These are phyloP conservation scores for Thelephora aurantiotincta DNA, from an alignment of 768 basidiomycete species.

Conservation along the genomic window DNA sequence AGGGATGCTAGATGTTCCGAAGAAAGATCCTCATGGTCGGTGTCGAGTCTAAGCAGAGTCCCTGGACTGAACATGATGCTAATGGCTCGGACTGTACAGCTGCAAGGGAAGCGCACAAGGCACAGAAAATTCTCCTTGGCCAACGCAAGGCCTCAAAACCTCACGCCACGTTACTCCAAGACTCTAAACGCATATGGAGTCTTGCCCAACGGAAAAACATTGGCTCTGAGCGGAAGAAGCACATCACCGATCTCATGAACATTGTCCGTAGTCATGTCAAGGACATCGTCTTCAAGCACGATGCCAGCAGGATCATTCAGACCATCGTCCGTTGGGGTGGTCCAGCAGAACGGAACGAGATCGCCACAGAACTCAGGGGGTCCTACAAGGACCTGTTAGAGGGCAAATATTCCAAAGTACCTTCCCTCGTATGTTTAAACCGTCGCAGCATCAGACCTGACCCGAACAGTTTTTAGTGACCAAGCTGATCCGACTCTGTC, in stretches of 20 bases:
- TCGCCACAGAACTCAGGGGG: constrained; percentile 76
- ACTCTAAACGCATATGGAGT: constrained; percentile 71
- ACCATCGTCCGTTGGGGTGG: constrained; percentile 73
- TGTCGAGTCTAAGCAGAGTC: constrained; percentile 4
- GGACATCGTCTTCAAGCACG: constrained; percentile 83
- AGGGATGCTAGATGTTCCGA: constrained; percentile 14
- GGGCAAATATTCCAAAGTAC: constrained; percentile 83
- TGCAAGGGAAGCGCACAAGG: constrained; percentile 55
- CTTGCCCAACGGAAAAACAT: constrained; percentile 62
- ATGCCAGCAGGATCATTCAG: constrained; percentile 78
- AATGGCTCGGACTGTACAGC: constrained; percentile 23
- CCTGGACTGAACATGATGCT: not conserved
- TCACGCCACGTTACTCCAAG: constrained; percentile 49
- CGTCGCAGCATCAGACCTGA: not conserved
- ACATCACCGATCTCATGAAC: constrained; percentile 60
- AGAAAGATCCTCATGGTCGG: constrained; percentile 50
- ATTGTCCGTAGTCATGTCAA: constrained; percentile 70
- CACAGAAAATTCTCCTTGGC: constrained; percentile 48
- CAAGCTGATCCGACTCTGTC: constrained; percentile 67
- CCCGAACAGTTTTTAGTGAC: constrained; percentile 54
- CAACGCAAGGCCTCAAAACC: constrained; percentile 71
- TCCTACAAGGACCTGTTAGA: constrained; percentile 65
- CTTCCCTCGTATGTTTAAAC: constrained; percentile 8
- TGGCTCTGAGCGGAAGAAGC: constrained; percentile 27
- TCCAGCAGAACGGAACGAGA: constrained; percentile 58